phyloP scores from a whole-genome alignment of 2,329 filamentous ascomycete species.

The Ceratocystis destructans region DNA sequence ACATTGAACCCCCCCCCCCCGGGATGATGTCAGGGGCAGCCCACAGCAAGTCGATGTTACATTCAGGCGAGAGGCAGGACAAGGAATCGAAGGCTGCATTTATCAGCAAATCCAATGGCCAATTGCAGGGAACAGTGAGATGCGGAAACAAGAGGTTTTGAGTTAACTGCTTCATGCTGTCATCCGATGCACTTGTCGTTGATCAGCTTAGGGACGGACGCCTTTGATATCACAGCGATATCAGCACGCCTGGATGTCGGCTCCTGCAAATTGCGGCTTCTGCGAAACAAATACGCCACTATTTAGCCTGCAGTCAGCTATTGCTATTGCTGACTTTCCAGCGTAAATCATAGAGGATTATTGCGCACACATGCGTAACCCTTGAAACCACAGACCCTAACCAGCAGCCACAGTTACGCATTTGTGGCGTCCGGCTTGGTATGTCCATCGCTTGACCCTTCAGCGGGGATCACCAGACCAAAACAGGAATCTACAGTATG shows the following conservation, averaged over 20 bases:
- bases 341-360: neutral
- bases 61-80: neutral
- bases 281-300: neutral
- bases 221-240: neutral
- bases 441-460: neutral
- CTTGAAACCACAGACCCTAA: neutral
- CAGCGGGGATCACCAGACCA: neutral
- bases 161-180: neutral
- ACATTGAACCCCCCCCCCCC: neutral
- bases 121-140: neutral
- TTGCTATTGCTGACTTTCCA: neutral
- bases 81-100: neutral
- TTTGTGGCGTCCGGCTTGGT: neutral
- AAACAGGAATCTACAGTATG: slow-evolving; percentile 18
- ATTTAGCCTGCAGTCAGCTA: neutral
- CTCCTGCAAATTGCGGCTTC: neutral
- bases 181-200: neutral
- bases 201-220: neutral
- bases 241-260: neutral
- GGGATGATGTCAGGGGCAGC: neutral
- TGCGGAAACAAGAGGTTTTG: neutral
- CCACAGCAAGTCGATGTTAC: neutral
- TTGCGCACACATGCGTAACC: neutral
- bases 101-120: neutral
- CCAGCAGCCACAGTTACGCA: neutral